These are phyloP conservation scores for Pythium angustatum DNA, from an alignment of 352 stramenopile genomes.

Conservation along the genomic window DNA sequence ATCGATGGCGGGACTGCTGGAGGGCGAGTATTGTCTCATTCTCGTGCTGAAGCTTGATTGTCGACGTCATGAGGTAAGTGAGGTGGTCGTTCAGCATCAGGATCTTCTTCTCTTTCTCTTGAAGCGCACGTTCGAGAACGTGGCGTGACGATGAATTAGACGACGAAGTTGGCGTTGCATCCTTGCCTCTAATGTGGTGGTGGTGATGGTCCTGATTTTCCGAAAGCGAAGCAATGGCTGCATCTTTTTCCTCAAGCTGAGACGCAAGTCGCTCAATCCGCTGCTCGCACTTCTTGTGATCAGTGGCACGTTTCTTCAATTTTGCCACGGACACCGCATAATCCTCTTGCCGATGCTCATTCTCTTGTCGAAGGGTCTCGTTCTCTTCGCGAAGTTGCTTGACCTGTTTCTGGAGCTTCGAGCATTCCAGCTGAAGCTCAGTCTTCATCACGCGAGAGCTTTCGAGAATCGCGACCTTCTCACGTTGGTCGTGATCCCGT, in stretches of 20 bases:
- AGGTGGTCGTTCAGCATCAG: slow-evolving; percentile 85
- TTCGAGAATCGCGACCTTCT: slow-evolving; percentile 24
- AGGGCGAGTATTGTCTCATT: slow-evolving; percentile 50
- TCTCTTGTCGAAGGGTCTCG: slow-evolving; percentile 17
- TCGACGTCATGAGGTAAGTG: slow-evolving; percentile 80
- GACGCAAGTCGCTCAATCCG: slow-evolving; percentile 52
- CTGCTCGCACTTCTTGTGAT: slow-evolving; percentile 31
- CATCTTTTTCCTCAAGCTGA: slow-evolving; percentile 55
- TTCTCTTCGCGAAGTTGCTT: slow-evolving; percentile 56
- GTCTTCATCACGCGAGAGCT: slow-evolving; percentile 19
- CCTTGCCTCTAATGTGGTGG: slow-evolving; percentile 1
- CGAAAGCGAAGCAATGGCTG: slow-evolving; percentile 43
- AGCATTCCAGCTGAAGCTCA: slow-evolving; percentile 40
- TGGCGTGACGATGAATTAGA: slow-evolving; percentile 35
- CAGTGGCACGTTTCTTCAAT: slow-evolving; percentile 50
- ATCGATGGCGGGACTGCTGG: slow-evolving; percentile 10
- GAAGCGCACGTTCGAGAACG: slow-evolving; percentile 47
- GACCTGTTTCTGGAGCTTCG: slow-evolving; percentile 48
- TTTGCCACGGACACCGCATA: slow-evolving; percentile 16
- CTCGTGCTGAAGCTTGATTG: slow-evolving; percentile 69
- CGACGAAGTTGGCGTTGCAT: slow-evolving; percentile 18
- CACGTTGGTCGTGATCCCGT: slow-evolving; percentile 29
- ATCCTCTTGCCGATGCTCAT: slow-evolving; percentile 15
- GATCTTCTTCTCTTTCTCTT: slow-evolving; percentile 79
- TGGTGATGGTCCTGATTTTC: slow-evolving; percentile 2